Evolutionary conservation across 164 flowering plant species (phyloP), one percentile per base, ranked within the genome.

Genomic region (Santalum album): DNA sequence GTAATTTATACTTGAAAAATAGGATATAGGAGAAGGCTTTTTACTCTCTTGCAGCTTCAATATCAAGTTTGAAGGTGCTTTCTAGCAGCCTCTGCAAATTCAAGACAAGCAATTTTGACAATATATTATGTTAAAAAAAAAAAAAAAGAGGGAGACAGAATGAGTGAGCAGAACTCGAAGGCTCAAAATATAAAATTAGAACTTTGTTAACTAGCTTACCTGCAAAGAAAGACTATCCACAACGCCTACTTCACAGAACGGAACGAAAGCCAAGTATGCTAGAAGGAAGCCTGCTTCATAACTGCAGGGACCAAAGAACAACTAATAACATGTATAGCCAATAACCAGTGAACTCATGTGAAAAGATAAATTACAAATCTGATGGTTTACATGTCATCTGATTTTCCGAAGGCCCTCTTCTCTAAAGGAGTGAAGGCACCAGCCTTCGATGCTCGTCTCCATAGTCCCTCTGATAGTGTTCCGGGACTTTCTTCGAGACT

Each of bases 271-370:
- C 58, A 88, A 62, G 70, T 82, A 91, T 32, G 95, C 90, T 43
- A 91, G 65, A 53, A 91, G 92, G 69, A 88, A 86, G 22, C 98
- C 95, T 20, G 92, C 95, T 74, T 80, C 98, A 65, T 84, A 91
- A 72, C 98, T 91, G 79, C 65, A 65, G 12, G n/a, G n/a, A 15
- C 46, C 19, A 46, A 25, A n/a, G 25, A 25, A 19, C 23, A 46
- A 36, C 2, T 9, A 7, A 7, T 36, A 7, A 7, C 12, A 36
- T 47, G 27, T 12, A 45, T 5, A 3, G 23, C 22, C 16, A 34
- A 39, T 27, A 32, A 44, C 45, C 40, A 6, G 40, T 12, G 45
- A 48, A 50, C 43, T 24, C 24, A 24, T 14, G 7, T 39, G 12
- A 45, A n/a, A n/a, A 49, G 25, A 55, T 35, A 22, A 58, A 40